Base-by-base conservation (phyloP, 306 rosid species). In the Quercus engelmannii region DNA sequence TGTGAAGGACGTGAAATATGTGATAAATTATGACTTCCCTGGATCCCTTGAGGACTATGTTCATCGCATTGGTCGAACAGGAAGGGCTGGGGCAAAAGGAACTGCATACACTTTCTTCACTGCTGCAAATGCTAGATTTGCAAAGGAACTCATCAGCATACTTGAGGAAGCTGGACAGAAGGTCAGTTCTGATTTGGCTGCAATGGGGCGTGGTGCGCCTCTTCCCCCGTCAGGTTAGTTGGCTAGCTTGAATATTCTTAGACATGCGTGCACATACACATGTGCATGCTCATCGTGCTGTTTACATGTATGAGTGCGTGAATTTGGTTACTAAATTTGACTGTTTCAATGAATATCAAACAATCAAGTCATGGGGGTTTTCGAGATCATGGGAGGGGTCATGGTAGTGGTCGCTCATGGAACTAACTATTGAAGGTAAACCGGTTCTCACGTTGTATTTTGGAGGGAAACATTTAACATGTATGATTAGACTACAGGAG, bases 1-100 rank as follows among this genome's bases (percentile, higher is more conserved):
- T 73, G 98, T 93, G 87, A 95, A 95, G 89, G 99, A 93, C 75
- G 97, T 93, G 75, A 95, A 89, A 85, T 95, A 85, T 76, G 99
- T 95, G 49, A 88, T 95, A 78, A 95, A 95, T 79, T 92, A 95
- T 51, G 99, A 95, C 84, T 93, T 95, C 83, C 99, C 98, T 11
- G 97, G 98, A 84, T 95, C 99, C 78, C 98, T 95, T 1, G 99
- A 95, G 88, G 99, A 95, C 75, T 95, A 93, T 80, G 99, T 95
- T 75, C 97, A 93, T 59, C 96, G 98, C 55, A 95, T 95, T 83
- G 99, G 99, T n/a, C 83, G 99, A 81, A 95, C 98, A 30, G 98
- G 99, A 69, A 90, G 98, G 86, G 99, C 99, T 43, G 98, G 99
- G 74, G 99, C 99, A 33, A 95, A 95, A 87, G 99, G 99, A 87